Evolutionary conservation across 108 stramenopile species (phyloP), one percentile per base, ranked within the genome.

Genomic region (Cyclotella cryptica): DNA sequence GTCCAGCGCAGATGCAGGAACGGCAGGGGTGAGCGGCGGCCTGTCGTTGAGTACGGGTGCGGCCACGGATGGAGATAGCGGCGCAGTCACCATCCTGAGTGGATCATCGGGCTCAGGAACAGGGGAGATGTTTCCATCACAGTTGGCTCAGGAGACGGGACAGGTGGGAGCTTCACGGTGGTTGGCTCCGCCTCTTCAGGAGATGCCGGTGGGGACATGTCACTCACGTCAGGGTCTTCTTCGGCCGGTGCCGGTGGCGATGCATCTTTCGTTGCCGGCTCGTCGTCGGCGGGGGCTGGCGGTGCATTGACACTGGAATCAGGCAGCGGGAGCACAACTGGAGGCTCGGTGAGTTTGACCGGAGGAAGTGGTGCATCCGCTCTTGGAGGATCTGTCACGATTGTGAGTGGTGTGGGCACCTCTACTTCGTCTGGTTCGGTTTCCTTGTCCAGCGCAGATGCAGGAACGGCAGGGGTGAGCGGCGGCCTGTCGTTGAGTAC

Each of bases 201-300:
- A 29, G 35, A 30, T 29, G 26, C 54, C 10, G 54, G 54, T 9
- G 54, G 54, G n/a, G 45, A 46, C 8, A n/a, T 55, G n/a, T 35
- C 60, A 35, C 21, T 65, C 24, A 44, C 40, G 3, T 14, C 64
- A 10, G 64, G 64, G 14, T 65, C 64, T 7, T 65, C 64, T 44
- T 65, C 64, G 40, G 64, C 64, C 7, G 18, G 43, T 44, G 19
- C 40, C 4, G 64, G 64, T 44, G 64, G 64, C 42, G 42, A 21
- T 42, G 64, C 64, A 28, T 44, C 40, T 22, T 65, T 65, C 43
- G 17, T 18, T 65, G 64, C 64, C 15, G 64, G 64, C 15, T 65
- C 64, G 7, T 65, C 64, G 18, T 21, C 24, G 7, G 42, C 44
- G 7, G 64, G 64, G 8, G 19, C 64, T n/a, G 64, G 64, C 10